phyloP scores from a whole-genome alignment of 805 yeast species.

The Candida coleopterorum region DNA sequence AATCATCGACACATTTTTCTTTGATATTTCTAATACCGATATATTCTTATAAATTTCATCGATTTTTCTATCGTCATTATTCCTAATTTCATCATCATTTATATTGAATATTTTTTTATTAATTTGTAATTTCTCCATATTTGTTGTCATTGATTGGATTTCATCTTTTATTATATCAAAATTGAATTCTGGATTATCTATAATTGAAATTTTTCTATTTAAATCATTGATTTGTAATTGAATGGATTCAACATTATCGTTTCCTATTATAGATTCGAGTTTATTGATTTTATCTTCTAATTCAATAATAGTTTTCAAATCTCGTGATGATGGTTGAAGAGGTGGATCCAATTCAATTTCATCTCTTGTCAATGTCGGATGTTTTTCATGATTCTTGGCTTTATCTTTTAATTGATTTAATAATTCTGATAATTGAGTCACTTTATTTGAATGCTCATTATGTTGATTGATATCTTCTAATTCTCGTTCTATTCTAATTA shows the following conservation, averaged over 20 bases:
- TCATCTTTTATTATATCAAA: conserved; percentile 20
- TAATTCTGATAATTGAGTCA: conserved; percentile 5
- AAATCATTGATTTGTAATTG: conserved; percentile 27
- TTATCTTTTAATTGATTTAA: conserved; percentile 7
- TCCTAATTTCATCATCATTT: not conserved
- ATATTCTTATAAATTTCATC: conserved; percentile 22
- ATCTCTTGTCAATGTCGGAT: not conserved
- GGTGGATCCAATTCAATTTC: conserved; percentile 1
- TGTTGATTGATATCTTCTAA: conserved; percentile 27
- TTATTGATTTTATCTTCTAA: conserved; percentile 22
- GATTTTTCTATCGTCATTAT: conserved; percentile 13
- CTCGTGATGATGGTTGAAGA: conserved; percentile 4
- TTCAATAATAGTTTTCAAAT: conserved; percentile 12
- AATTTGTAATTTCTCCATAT: conserved; percentile 21
- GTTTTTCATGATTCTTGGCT: not conserved
- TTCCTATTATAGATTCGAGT: conserved; percentile 22
- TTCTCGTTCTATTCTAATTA: conserved; percentile 36
- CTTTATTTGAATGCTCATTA: not conserved
- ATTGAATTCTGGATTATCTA: conserved; percentile 31
- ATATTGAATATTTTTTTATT: conserved; percentile 14
- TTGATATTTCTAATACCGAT: conserved; percentile 21
- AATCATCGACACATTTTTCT: conserved; percentile 20
- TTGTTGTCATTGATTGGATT: conserved; percentile 19
- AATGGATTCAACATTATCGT: conserved; percentile 13
- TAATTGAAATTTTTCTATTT: conserved; percentile 27